These are phyloP conservation scores for Diaporthe caulivora DNA, from an alignment of 2,329 filamentous ascomycete species.

Conservation along the genomic window DNA sequence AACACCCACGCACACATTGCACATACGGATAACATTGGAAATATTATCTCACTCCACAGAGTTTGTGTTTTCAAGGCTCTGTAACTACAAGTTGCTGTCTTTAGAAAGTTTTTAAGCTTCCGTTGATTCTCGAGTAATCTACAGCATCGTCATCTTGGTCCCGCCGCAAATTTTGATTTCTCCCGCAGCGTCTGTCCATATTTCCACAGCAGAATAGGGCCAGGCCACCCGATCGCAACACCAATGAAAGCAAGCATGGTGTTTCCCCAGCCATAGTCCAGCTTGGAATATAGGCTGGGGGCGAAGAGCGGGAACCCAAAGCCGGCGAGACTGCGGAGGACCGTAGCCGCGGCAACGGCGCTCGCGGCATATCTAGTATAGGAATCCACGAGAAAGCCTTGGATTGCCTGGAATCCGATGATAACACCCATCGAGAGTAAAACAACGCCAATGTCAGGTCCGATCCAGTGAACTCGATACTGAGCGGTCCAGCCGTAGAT, in stretches of 20 bases:
- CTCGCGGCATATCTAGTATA: slow-evolving; percentile 61
- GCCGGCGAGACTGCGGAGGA: slow-evolving; percentile 61
- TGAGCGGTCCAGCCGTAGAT: slow-evolving; percentile 61
- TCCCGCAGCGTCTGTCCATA: slow-evolving; percentile 56
- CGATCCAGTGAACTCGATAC: slow-evolving; percentile 58
- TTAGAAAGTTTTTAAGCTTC: too few species aligned
- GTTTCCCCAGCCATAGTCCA: slow-evolving; percentile 58
- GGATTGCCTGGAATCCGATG: slow-evolving; percentile 58
- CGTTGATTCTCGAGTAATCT: background rate
- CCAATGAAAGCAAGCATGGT: slow-evolving; percentile 56
- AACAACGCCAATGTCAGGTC: slow-evolving; percentile 57
- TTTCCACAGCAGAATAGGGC: slow-evolving; percentile 58
- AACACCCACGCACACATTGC: too few species aligned
- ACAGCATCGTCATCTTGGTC: background rate
- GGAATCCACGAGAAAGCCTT: slow-evolving; percentile 60
- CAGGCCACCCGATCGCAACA: slow-evolving; percentile 56
- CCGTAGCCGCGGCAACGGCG: slow-evolving; percentile 57
- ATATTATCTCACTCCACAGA: too few species aligned
- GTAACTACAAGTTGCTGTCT: too few species aligned
- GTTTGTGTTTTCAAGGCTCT: background rate
- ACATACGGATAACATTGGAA: too few species aligned
- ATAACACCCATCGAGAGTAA: slow-evolving; percentile 55
- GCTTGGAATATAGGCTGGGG: slow-evolving; percentile 56
- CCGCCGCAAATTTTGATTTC: slow-evolving; percentile 44
- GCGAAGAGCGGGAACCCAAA: slow-evolving; percentile 66